Conservation (phyloP, 208 protist species). For the Porcisia hertigi region DNA sequence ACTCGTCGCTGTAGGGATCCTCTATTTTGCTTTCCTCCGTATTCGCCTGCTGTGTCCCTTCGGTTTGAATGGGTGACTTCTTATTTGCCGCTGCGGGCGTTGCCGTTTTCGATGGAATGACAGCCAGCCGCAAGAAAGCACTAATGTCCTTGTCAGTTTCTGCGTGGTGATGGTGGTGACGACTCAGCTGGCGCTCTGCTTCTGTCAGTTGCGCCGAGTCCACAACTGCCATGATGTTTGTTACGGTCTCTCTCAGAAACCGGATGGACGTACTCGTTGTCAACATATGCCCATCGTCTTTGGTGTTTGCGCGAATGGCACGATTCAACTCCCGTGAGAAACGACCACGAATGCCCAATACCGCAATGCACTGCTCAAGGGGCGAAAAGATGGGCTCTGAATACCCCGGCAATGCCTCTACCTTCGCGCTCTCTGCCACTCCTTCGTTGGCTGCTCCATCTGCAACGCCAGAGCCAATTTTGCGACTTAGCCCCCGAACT, state of each 20-base stretch:
- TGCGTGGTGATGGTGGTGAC: neutral
- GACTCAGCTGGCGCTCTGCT: conserved; percentile 43
- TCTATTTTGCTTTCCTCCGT: neutral
- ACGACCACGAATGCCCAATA: conserved; percentile 69
- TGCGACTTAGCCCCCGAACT: conserved; percentile 19
- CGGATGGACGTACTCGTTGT: conserved; percentile 49
- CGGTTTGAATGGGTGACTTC: neutral
- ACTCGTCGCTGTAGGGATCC: neutral
- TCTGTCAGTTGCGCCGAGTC: conserved; percentile 40
- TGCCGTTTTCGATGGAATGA: conserved; percentile 5
- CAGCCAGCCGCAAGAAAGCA: conserved; percentile 44
- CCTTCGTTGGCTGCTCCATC: neutral
- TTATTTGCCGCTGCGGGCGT: neutral
- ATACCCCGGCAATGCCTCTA: neutral
- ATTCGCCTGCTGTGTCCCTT: neutral
- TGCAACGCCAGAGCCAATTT: conserved; percentile 21
- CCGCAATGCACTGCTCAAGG: conserved; percentile 73
- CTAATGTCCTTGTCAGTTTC: neutral
- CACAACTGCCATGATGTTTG: conserved; percentile 35
- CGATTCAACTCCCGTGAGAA: conserved; percentile 57
- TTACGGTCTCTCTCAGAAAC: conserved; percentile 42
- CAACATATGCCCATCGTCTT: conserved; percentile 46
- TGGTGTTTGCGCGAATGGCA: conserved; percentile 31
- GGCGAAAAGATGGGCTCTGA: conserved; percentile 28
- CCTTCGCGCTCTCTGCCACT: neutral